Conservation (phyloP, 768 basidiomycete species). For the Boletus edulis region DNA sequence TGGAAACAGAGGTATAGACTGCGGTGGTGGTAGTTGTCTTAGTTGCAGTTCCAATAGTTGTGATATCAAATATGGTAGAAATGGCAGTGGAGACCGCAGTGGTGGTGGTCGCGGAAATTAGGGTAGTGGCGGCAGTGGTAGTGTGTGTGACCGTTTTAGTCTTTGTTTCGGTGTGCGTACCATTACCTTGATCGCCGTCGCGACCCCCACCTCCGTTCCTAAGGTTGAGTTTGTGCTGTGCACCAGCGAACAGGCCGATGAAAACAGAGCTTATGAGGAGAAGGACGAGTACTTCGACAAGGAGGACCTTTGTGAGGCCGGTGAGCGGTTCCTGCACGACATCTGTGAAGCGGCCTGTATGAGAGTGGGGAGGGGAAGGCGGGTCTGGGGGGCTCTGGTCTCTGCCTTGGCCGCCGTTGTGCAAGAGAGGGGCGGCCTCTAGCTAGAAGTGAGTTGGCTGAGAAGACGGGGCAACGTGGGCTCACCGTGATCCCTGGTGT, state of each 20-base stretch:
- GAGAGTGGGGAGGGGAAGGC: conserved; percentile 37
- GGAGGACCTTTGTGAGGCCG: conserved; percentile 77
- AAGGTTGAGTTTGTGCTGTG: conserved; percentile 70
- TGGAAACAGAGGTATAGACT: conserved; percentile 36
- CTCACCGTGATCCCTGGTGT: conserved; percentile 59
- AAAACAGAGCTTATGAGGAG: conserved; percentile 84
- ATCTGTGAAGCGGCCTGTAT: conserved; percentile 39
- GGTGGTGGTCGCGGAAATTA: conserved; percentile 29
- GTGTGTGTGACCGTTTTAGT: conserved; percentile 33
- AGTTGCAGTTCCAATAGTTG: conserved; percentile 42
- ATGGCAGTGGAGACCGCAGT: conserved; percentile 35
- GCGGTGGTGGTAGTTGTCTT: conserved; percentile 37
- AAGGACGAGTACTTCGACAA: conserved; percentile 70
- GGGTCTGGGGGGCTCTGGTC: conserved; percentile 32
- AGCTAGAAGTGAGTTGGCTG: conserved; percentile 4
- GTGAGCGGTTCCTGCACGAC: conserved; percentile 78
- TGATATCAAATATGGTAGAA: conserved; percentile 32
- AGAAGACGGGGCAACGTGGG: background rate
- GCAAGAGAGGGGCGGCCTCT: conserved; percentile 69
- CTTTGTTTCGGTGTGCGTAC: conserved; percentile 33
- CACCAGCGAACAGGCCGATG: conserved; percentile 90
- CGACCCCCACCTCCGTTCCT: conserved; percentile 37
- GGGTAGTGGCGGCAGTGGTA: conserved; percentile 29
- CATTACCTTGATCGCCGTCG: conserved; percentile 27
- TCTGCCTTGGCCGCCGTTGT: conserved; percentile 44